Conservation (phyloP, 441 rosid genomes). For the Breynia disticha region DNA sequence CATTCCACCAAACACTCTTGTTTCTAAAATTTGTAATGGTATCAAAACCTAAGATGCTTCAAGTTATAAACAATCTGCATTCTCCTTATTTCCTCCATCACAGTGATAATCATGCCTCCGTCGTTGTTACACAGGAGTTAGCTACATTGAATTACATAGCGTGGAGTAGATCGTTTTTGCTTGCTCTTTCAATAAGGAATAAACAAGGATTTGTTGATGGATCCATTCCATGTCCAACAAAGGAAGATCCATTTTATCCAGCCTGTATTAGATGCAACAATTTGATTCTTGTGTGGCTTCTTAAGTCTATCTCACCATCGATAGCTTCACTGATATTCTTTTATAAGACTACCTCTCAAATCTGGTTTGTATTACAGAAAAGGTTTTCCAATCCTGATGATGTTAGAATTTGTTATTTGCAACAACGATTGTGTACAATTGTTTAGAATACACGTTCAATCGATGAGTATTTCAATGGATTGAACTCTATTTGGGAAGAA, state of each 20-base stretch:
- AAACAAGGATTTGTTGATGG: neutral
- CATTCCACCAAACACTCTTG: no score
- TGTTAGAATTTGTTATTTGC: neutral
- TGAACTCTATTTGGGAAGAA: neutral
- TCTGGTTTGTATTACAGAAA: neutral
- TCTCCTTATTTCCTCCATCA: neutral
- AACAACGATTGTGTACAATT: neutral
- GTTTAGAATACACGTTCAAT: neutral
- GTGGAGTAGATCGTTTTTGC: neutral
- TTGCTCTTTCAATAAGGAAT: neutral
- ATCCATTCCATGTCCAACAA: neutral
- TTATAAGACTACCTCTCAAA: neutral
- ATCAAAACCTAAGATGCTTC: no score
- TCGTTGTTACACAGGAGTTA: neutral
- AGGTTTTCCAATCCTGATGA: neutral
- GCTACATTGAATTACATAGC: neutral
- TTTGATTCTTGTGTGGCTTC: neutral
- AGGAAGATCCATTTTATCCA: neutral
- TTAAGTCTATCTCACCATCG: neutral
- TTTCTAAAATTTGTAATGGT: no score
- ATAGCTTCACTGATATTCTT: neutral
- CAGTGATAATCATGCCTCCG: neutral
- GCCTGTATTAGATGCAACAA: neutral
- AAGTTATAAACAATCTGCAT: neutral
- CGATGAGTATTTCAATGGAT: neutral